phyloP scores from a whole-genome alignment of 139 green algal genomes.

The Gonium pectorale region DNA sequence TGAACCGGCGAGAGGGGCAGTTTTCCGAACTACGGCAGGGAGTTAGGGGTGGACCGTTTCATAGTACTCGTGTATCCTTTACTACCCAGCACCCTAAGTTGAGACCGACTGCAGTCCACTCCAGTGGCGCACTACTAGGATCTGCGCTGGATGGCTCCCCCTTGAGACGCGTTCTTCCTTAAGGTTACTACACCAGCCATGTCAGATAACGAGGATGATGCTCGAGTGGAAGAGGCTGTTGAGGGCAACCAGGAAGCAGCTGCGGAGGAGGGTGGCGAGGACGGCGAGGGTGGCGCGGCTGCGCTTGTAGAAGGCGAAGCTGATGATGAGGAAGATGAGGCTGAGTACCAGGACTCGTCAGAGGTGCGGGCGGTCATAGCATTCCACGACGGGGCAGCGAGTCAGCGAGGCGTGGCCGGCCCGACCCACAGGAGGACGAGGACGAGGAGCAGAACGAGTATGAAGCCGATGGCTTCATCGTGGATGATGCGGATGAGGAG shows the following conservation, averaged over 20 bases:
- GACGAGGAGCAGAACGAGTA: slow-evolving; percentile 59
- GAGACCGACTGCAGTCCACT: too few species aligned
- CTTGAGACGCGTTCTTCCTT: too few species aligned
- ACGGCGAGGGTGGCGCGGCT: slow-evolving; percentile 21
- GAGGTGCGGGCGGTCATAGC: background rate
- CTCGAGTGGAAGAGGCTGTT: background rate
- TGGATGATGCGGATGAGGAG: slow-evolving; percentile 44
- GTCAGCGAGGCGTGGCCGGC: background rate
- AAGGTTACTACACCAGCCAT: too few species aligned
- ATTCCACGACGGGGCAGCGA: background rate
- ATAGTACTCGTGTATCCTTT: too few species aligned
- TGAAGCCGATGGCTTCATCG: slow-evolving; percentile 42
- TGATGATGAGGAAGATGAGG: slow-evolving; percentile 42
- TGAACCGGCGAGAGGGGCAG: too few species aligned
- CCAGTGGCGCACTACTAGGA: too few species aligned
- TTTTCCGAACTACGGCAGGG: too few species aligned
- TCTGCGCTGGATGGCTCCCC: too few species aligned
- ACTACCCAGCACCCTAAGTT: too few species aligned
- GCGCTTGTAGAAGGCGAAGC: slow-evolving; percentile 38
- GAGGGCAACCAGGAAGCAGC: background rate
- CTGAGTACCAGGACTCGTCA: slow-evolving; percentile 34
- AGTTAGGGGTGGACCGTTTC: too few species aligned
- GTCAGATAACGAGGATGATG: slow-evolving; percentile 33
- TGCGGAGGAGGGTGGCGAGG: background rate
- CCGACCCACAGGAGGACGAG: slow-evolving; percentile 53